A percentile compares a stretch with the other conserved stretches of the same genome.
Evolutionary conservation across 2,329 filamentous ascomycete species (phyloP).

Genomic region (Setomelanomma holmii): DNA sequence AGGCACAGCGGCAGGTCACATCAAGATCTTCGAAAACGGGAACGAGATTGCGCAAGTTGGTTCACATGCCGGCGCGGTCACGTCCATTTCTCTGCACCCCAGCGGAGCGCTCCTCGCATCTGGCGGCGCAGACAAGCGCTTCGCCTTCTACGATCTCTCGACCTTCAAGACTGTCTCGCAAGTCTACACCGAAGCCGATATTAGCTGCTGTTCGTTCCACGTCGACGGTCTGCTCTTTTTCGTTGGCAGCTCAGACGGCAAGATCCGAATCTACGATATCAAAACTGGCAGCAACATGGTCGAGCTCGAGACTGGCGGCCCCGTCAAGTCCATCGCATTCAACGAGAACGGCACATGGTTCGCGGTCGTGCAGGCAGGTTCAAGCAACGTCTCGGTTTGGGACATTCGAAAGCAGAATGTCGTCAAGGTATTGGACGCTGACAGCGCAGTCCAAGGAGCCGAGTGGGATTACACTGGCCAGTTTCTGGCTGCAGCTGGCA

Average conservation of each 20-base stretch:
- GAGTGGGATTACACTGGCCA: conserved; percentile 96
- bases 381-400: conserved; percentile 83
- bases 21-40: conserved; percentile 81
- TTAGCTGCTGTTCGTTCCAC: conserved; percentile 85
- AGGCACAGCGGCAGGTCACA: conserved; percentile 74
- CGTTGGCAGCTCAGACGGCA: conserved; percentile 77
- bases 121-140: conserved; percentile 89
- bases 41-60: conserved; percentile 72
- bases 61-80: conserved; percentile 84
- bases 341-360: conserved; percentile 98
- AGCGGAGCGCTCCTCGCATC: conserved; percentile 84
- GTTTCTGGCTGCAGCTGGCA: conserved; percentile 83
- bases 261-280: conserved; percentile 89
- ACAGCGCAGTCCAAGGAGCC: conserved; percentile 76
- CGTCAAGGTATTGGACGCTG: conserved; percentile 86
- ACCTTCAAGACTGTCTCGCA: conserved; percentile 74
- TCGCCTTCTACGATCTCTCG: conserved; percentile 84
- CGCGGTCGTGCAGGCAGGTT: conserved; percentile 78
- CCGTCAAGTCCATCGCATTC: conserved; percentile 80
- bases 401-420: conserved; percentile 86
- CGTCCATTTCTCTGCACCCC: conserved; percentile 80
- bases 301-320: conserved; percentile 69
- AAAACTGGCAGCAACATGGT: conserved; percentile 79
- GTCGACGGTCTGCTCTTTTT: conserved; percentile 96
- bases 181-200: conserved; percentile 77